phyloP scores from a whole-genome alignment of 805 yeast species.

The Barnettozyma wickerhamii region DNA sequence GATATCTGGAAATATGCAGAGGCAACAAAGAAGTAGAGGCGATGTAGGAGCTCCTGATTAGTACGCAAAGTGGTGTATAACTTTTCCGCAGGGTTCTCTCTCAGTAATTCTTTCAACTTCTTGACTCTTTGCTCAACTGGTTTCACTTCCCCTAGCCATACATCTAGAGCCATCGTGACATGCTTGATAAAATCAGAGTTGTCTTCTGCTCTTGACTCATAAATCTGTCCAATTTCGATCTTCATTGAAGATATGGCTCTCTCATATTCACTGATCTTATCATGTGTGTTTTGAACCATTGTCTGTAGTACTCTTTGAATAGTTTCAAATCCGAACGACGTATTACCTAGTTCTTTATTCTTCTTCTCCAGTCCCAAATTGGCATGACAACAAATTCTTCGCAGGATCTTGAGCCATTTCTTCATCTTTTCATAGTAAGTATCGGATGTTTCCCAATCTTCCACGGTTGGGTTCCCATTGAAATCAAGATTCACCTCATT shows the following conservation, averaged over 20 bases:
- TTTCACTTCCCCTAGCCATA: slow-evolving; percentile 36
- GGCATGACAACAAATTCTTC: slow-evolving; percentile 86
- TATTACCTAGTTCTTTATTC: neutral
- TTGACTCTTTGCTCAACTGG: slow-evolving; percentile 11
- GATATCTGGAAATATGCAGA: slow-evolving; percentile 61
- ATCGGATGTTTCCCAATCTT: slow-evolving; percentile 45
- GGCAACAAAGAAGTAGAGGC: slow-evolving; percentile 73
- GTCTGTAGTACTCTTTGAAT: slow-evolving; percentile 65
- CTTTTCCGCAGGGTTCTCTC: slow-evolving; percentile 16
- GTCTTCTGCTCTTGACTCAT: slow-evolving; percentile 43
- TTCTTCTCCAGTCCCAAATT: slow-evolving; percentile 29
- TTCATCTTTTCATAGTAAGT: slow-evolving; percentile 46
- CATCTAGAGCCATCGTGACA: slow-evolving; percentile 46
- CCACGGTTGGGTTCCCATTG: slow-evolving; percentile 42
- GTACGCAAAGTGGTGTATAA: slow-evolving; percentile 29
- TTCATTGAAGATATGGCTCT: slow-evolving; percentile 40
- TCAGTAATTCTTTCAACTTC: slow-evolving; percentile 1
- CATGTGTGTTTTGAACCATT: slow-evolving; percentile 55
- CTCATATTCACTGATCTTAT: slow-evolving; percentile 44
- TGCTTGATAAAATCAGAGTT: too few relatives aligned
- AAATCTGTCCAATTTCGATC: slow-evolving; percentile 63
- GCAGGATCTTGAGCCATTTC: slow-evolving; percentile 60
- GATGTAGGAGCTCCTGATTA: slow-evolving; percentile 63
- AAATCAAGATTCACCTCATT: slow-evolving; percentile 47
- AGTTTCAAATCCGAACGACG: slow-evolving; percentile 32